A percentile compares a stretch with the other conserved stretches of the same genome.
Conservation (phyloP, 2,329 filamentous ascomycete genomes). For the Ophiosphaerella narmari region DNA sequence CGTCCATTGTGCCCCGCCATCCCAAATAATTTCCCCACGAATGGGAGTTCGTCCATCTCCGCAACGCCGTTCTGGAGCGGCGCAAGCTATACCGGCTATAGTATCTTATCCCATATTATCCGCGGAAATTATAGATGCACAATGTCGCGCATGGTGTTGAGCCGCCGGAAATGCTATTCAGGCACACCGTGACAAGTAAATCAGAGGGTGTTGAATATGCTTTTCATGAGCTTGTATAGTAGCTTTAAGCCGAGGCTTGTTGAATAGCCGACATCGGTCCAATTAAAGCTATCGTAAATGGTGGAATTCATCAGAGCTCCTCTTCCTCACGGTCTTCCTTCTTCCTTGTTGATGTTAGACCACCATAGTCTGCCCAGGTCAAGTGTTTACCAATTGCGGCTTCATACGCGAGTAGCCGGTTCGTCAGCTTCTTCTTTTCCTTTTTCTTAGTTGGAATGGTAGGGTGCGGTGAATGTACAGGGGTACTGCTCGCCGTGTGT, state of each 20-base stretch:
- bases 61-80: background rate
- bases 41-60: background rate
- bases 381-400: constrained; percentile 44
- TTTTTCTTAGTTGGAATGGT: background rate
- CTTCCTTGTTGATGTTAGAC: constrained; percentile 47
- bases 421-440: constrained; percentile 11
- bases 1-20: background rate
- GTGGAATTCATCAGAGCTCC: constrained; percentile 13
- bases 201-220: background rate
- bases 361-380: constrained; percentile 48
- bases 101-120: constrained; percentile 4
- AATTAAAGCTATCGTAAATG: too few species aligned
- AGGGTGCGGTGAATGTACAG: background rate
- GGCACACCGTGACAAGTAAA: background rate
- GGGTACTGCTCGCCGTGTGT: too few species aligned
- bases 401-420: constrained; percentile 31
- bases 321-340: constrained; percentile 19
- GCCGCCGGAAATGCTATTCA: background rate
- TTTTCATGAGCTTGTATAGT: too few species aligned
- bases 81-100: constrained; percentile 2
- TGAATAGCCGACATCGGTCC: too few species aligned
- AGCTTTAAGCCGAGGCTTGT: too few species aligned
- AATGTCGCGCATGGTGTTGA: constrained; percentile 1
- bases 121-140: background rate
- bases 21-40: constrained; percentile 1